Evolutionary conservation across 495 filamentous ascomycete genomes (phyloP), one percentile per base, ranked within the genome.

Genomic region (Xeromyces bisporus): DNA sequence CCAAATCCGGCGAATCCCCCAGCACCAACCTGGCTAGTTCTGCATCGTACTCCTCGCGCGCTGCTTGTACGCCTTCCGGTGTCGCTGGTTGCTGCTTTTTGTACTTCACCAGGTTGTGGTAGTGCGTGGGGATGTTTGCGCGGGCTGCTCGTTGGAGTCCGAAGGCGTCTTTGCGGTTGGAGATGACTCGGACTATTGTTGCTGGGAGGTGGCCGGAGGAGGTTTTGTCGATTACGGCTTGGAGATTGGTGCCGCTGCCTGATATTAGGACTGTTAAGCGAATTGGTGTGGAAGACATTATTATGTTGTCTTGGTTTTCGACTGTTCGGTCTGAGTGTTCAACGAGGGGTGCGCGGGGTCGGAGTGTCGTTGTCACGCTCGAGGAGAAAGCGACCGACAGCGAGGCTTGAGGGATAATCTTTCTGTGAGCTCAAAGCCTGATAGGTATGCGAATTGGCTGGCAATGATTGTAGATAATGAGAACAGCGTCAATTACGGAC

Each of bases 211-310:
- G 43, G 13, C 56, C 53, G 11, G 60, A 51, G 18, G 55, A 51
- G 28, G 68, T 58, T 28, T 77, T 75, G 53, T 92, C 77, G 44
- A 93, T 89, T 23, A 93, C 66, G 18, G 84, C 84, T 60, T 92
- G 84, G 15, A 96, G 72, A 48, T 94, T 94, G 29, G 80, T 71
- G 38, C 87, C 87, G 40, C 66, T 73, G 47, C 80, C 86, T 34
- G 76, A 86, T 31, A 83, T 80, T 33, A 81, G 66, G 32, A 80
- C 64, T 23, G 71, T 71, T 26, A 75, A 50, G 18, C 59, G 61
- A 24, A 56, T 52, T 23, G 51, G 48, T 2, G n/a, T n/a, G n/a
- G n/a, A n/a, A n/a, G n/a, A n/a, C n/a, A n/a, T n/a, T n/a, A n/a
- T n/a, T n/a, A n/a, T n/a, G n/a, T n/a, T n/a, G n/a, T n/a, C n/a